Conservation (phyloP, 176 grass and related monocot species). For the Dendrocalamus sinicus region DNA sequence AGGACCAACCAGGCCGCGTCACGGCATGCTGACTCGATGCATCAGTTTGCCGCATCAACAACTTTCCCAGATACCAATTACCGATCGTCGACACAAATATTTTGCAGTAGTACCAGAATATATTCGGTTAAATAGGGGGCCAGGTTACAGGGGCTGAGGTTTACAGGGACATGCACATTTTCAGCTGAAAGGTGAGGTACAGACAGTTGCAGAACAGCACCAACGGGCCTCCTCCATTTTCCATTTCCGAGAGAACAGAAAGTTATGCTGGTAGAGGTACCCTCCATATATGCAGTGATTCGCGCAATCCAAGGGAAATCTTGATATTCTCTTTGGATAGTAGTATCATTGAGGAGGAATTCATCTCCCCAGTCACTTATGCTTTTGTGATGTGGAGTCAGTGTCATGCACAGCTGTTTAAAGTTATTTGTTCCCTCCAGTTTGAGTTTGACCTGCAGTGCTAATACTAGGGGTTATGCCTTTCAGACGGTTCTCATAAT, state of each 20-base stretch:
- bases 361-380: slow-evolving; percentile 18
- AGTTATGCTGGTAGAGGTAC: background rate
- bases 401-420: slow-evolving; percentile 46
- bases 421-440: slow-evolving; percentile 48
- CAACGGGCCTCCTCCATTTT: background rate
- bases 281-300: slow-evolving; percentile 18
- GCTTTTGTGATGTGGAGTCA: slow-evolving; percentile 35
- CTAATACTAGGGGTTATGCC: background rate
- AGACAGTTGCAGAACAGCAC: background rate
- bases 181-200: background rate
- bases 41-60: slow-evolving; percentile 15
- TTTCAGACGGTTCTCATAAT: background rate
- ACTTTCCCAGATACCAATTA: slow-evolving; percentile 14
- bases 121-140: slow-evolving; percentile 33
- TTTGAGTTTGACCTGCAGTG: slow-evolving; percentile 38
- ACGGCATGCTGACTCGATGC: background rate
- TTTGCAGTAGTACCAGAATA: slow-evolving; percentile 4
- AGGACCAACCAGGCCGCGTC: background rate
- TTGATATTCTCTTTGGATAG: slow-evolving; percentile 49
- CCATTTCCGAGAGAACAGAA: slow-evolving; percentile 32
- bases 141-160: background rate
- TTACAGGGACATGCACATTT: background rate
- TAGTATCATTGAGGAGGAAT: slow-evolving; percentile 29
- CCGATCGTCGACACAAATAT: background rate
- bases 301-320: slow-evolving; percentile 46